Percentiles rank a stretch among this genome's conserved stretches.
Evolutionary conservation across 1,284 basidiomycete species (phyloP).

Genomic region (Puccinia horiana): DNA sequence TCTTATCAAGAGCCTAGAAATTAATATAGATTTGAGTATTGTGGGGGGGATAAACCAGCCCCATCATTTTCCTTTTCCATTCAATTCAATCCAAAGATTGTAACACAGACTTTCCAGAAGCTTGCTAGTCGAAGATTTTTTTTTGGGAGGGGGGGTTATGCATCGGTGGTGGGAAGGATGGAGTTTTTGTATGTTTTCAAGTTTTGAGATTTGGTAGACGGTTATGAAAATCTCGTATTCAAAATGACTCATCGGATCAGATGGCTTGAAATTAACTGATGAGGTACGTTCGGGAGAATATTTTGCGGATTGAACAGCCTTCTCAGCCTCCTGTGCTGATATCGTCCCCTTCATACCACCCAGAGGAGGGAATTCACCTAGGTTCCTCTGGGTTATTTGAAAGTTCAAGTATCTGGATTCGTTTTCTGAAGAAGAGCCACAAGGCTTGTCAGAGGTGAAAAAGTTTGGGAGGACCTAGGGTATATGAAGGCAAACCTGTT

Average conservation of each 20-base stretch:
- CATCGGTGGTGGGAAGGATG: neutral
- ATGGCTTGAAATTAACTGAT: neutral
- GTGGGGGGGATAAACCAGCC: neutral
- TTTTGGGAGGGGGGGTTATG: neutral
- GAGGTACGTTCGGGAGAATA: neutral
- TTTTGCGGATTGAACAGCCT: neutral
- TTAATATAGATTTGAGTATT: neutral
- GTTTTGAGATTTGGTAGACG: neutral
- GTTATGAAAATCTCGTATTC: neutral
- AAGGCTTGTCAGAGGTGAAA: neutral
- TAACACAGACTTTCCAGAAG: slow-evolving; percentile 25
- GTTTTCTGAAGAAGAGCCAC: neutral
- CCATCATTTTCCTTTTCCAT: neutral
- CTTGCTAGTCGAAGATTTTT: neutral
- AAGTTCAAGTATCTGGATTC: neutral
- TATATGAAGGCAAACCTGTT: neutral
- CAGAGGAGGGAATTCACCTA: slow-evolving; percentile 10
- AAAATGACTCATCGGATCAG: neutral
- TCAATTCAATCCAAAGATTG: neutral
- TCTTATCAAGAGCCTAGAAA: neutral
- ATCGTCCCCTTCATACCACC: slow-evolving; percentile 8
- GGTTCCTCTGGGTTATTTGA: slow-evolving; percentile 2
- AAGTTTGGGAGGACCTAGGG: neutral
- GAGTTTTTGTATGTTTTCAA: neutral
- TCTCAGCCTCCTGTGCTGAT: neutral